Conservation (phyloP, 805 yeast genomes). For the Ogataea methanolica region DNA sequence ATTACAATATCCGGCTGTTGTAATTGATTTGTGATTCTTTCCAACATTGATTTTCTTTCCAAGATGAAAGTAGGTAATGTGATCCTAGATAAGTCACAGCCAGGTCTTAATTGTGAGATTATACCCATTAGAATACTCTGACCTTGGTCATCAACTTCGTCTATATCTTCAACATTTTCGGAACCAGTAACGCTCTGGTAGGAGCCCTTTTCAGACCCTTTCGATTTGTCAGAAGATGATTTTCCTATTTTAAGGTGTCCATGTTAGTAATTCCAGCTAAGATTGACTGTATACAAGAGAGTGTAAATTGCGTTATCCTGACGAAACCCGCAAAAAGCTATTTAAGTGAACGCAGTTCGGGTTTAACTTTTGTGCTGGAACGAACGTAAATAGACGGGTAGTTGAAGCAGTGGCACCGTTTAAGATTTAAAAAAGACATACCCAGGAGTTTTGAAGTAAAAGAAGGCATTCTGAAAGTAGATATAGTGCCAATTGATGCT, state of each 20-base stretch:
- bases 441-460: constrained; percentile 24
- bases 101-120: constrained; percentile 88
- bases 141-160: constrained; percentile 87
- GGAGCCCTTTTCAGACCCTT: constrained; percentile 8
- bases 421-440: constrained; percentile 7
- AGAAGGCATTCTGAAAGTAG: constrained; percentile 18
- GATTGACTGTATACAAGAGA: not conserved
- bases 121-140: constrained; percentile 84
- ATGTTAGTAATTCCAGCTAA: not conserved
- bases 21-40: constrained; percentile 85
- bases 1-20: constrained; percentile 74
- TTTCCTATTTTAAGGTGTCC: constrained; percentile 10
- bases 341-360: too few species aligned
- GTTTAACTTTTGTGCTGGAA: too few species aligned
- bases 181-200: not conserved
- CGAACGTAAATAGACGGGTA: too few species aligned
- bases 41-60: constrained; percentile 94
- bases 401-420: too few species aligned
- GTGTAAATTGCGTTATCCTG: not conserved
- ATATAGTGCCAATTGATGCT: too few species aligned
- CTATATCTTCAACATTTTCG: constrained; percentile 65
- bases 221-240: constrained; percentile 18
- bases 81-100: constrained; percentile 83
- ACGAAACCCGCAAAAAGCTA: too few species aligned
- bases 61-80: constrained; percentile 93